Percentiles rank a stretch among this genome's conserved stretches.
Evolutionary conservation across 163 green algal genomes (phyloP).

Genomic region (Chloroidium sp.): DNA sequence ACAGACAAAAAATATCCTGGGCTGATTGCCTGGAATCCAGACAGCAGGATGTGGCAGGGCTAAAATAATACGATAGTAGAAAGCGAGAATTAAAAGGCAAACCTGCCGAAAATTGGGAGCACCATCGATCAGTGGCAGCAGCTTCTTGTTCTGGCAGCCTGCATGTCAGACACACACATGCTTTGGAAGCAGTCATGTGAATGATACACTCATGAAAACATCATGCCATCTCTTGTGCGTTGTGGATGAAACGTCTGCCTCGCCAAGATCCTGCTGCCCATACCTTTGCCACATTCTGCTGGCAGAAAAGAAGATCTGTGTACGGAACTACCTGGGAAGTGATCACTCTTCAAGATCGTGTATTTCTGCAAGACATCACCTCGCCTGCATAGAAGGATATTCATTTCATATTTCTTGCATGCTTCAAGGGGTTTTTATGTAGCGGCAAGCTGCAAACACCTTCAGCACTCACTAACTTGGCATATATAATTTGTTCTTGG

Average conservation of each 20-base stretch:
- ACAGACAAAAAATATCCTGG: neutral
- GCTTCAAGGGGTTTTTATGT: too few species aligned
- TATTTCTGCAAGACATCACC: constrained; percentile 79
- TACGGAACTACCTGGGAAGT: constrained; percentile 66
- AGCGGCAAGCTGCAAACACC: neutral
- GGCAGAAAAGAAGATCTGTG: too few species aligned
- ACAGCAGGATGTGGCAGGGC: neutral
- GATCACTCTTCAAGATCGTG: constrained; percentile 88
- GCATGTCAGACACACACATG: neutral
- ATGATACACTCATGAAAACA: neutral
- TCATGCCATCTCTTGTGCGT: neutral
- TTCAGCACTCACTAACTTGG: constrained; percentile 22
- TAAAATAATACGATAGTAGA: neutral
- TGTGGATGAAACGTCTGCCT: neutral
- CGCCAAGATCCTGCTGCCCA: neutral
- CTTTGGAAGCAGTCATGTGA: neutral
- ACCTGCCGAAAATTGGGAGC: constrained; percentile 85
- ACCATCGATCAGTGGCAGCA: constrained; percentile 78
- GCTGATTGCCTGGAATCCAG: neutral
- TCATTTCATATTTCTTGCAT: neutral
- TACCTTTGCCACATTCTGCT: neutral
- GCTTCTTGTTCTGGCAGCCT: constrained; percentile 92
- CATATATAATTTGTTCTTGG: neutral
- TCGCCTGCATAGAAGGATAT: constrained; percentile 44
- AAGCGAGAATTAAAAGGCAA: neutral